Base-by-base conservation (phyloP, 805 yeast species). In the Zygosaccharomyces bisporus region DNA sequence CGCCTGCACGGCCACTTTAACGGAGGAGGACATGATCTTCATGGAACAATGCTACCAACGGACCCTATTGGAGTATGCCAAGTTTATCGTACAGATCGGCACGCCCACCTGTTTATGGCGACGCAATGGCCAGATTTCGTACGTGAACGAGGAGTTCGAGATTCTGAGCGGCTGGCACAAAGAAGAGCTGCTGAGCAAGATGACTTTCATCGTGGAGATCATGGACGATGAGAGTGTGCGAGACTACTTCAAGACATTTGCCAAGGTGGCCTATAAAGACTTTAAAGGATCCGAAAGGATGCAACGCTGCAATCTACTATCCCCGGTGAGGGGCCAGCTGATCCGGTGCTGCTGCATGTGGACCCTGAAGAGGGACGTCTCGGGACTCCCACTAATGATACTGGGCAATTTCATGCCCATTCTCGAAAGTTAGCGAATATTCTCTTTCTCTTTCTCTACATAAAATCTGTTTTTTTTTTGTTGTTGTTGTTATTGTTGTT, bases 1-100 rank as follows among this genome's bases (percentile, higher is more conserved):
- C 55, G 96, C 97, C 3, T 86, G 95, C 56, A 86, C 95, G 31
- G 85, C 86, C 56, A 81, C 93, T 4, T 67, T 91, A 29, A 86
- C 90, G 46, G 95, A 87, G 55, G 95, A 86, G 33, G 99, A 91
- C 63, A 72, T 90, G 64, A 85, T 91, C 2, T 91, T 91, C 59
- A 88, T 93, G 84, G 99, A 91, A 61, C 95, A 91, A 68, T 86
- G 96, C 55, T 91, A 90, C 68, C 98, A 91, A 64, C 71, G 99
- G 35, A 89, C 98, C 0, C 69, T 91, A 29, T 68, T 91, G 34
- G 96, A 95, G 49, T 91, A 89, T 62, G 90, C 88, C 48, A 85
- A 83, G 62, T 86, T 86, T 61, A 84, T 93, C 31, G 74, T 80
- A 17, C 80, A 85, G 16, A 80, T 88, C 25, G 97, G 97, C 0